phyloP scores from a whole-genome alignment of 192 early-diverging fungal genomes.

The Spizellomyces punctatus region DNA sequence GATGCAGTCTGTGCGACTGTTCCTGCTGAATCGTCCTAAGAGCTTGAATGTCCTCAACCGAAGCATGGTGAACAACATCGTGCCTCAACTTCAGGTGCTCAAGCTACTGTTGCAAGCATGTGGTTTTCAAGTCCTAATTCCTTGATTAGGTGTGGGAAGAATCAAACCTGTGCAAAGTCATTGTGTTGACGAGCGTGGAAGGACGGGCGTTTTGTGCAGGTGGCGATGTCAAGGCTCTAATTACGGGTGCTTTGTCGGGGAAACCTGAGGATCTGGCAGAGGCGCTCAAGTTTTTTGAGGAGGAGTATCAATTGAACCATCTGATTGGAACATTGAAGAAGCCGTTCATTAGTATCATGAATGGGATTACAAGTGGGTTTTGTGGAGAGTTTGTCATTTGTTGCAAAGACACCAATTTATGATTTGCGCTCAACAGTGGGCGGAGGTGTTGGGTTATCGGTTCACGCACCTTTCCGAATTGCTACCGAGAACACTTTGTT shows the following conservation, averaged over 20 bases:
- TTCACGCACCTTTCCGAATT: slow-evolving; percentile 94
- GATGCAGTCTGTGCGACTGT: slow-evolving; percentile 41
- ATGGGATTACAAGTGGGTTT: slow-evolving; percentile 62
- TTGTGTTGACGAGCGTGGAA: slow-evolving; percentile 77
- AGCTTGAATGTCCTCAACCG: slow-evolving; percentile 84
- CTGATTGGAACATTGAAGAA: slow-evolving; percentile 84
- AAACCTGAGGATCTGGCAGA: slow-evolving; percentile 40
- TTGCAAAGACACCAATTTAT: not conserved
- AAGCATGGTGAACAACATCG: slow-evolving; percentile 82
- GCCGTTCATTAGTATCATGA: slow-evolving; percentile 85
- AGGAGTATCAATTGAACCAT: slow-evolving; percentile 93
- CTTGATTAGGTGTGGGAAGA: slow-evolving; percentile 74
- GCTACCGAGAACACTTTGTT: slow-evolving; percentile 95
- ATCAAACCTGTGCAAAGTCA: slow-evolving; percentile 84
- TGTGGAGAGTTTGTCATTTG: not conserved
- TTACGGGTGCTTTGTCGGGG: slow-evolving; percentile 12
- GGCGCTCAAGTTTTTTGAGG: slow-evolving; percentile 82
- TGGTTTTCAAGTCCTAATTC: not conserved
- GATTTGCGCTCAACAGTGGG: slow-evolving; percentile 73
- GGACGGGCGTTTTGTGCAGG: slow-evolving; percentile 89
- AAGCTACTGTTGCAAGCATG: not conserved
- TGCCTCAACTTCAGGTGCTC: slow-evolving; percentile 74
- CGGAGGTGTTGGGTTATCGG: slow-evolving; percentile 93
- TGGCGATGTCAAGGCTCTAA: slow-evolving; percentile 51
- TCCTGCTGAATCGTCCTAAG: slow-evolving; percentile 65